Conservation (phyloP, 2,329 filamentous ascomycete species). For the Ophiostoma sp. region DNA sequence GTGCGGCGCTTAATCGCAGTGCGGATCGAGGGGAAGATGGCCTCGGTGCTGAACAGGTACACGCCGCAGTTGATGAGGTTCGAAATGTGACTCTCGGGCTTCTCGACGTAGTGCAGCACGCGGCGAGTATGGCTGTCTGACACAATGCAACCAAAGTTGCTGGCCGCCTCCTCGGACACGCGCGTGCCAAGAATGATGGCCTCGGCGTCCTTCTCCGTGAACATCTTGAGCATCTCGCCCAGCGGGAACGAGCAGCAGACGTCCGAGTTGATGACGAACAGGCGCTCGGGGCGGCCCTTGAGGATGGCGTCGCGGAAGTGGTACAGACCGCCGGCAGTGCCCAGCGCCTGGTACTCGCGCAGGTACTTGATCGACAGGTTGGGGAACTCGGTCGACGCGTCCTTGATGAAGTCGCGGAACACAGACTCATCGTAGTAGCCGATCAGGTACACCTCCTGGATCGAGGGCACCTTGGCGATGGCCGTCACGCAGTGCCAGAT, state of each 20-base stretch:
- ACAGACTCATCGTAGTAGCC: slow-evolving; percentile 98
- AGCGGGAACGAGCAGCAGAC: slow-evolving; percentile 99
- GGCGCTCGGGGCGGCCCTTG: slow-evolving; percentile 89
- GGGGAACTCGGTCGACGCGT: slow-evolving; percentile 79
- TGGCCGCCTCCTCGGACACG: slow-evolving; percentile 85
- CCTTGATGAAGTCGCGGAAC: slow-evolving; percentile 98
- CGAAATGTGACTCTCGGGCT: slow-evolving; percentile 95
- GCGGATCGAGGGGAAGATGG: slow-evolving; percentile 94
- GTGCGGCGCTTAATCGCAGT: slow-evolving; percentile 93
- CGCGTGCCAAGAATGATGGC: slow-evolving; percentile 93
- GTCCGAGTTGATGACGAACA: slow-evolving; percentile 97
- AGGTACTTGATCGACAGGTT: slow-evolving; percentile 91
- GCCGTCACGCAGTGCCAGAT: slow-evolving; percentile 96
- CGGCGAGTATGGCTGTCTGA: slow-evolving; percentile 91
- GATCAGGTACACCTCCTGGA: slow-evolving; percentile 96
- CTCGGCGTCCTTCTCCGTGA: slow-evolving; percentile 93
- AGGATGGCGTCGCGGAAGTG: slow-evolving; percentile 99
- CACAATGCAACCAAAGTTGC: slow-evolving; percentile 97
- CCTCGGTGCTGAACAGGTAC: slow-evolving; percentile 93
- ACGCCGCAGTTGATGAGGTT: slow-evolving; percentile 99
- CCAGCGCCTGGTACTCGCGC: slow-evolving; percentile 93
- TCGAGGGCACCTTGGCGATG: slow-evolving; percentile 81
- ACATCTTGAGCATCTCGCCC: slow-evolving; percentile 90
- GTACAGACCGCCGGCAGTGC: slow-evolving; percentile 94
- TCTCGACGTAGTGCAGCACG: slow-evolving; percentile 98